phyloP scores from a whole-genome alignment of 148 eudicot species.

The Nyssa sinensis region DNA sequence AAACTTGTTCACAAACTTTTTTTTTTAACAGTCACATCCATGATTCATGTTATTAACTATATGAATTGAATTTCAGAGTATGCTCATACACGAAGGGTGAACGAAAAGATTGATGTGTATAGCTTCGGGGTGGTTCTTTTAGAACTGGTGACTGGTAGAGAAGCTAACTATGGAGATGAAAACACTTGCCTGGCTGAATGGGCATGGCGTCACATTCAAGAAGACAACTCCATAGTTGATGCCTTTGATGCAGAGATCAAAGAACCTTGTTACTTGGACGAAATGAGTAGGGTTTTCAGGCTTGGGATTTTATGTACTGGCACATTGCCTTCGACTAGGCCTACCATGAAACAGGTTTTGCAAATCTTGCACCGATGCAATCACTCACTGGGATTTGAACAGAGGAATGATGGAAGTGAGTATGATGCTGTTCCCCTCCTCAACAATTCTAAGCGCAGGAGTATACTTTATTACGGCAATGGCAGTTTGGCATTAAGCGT shows the following conservation, averaged over 20 bases:
- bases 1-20: too few species aligned
- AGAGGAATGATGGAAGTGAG: too few species aligned
- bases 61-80: constrained; percentile 24
- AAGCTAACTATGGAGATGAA: constrained; percentile 1
- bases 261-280: neutral
- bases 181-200: constrained; percentile 15
- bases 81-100: constrained; percentile 13
- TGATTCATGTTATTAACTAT: neutral
- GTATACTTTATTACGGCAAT: too few species aligned
- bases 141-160: neutral
- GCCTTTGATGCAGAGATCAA: constrained; percentile 23
- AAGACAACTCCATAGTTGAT: constrained; percentile 3
- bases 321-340: constrained; percentile 12
- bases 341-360: neutral
- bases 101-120: constrained; percentile 15
- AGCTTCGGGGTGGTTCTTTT: neutral
- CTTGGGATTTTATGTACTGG: constrained; percentile 16
- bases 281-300: neutral
- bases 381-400: too few species aligned
- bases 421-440: too few species aligned
- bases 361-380: too few species aligned
- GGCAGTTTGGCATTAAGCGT: too few species aligned
- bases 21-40: too few species aligned
- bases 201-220: constrained; percentile 10
- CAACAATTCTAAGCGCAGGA: too few species aligned